phyloP scores from a whole-genome alignment of 768 basidiomycete species.

The Podaxis pistillaris region DNA sequence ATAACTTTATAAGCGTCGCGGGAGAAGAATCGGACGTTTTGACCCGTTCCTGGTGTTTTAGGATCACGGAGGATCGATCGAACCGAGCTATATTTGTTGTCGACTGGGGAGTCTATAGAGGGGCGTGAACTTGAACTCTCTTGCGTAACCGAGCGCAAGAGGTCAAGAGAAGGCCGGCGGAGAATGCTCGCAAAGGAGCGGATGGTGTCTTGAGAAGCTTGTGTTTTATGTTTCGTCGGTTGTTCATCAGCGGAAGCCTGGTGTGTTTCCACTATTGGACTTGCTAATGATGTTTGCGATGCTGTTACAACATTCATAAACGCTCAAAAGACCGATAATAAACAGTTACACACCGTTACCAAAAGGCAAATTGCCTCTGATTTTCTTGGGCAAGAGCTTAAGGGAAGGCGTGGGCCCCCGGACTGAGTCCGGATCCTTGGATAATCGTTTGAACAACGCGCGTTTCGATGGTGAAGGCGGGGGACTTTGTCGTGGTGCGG shows the following conservation, averaged over 20 bases:
- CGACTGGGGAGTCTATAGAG: constrained; percentile 16
- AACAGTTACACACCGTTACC: constrained; percentile 24
- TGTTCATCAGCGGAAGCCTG: constrained; percentile 17
- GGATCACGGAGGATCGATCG: constrained; percentile 73
- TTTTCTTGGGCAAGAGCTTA: constrained; percentile 49
- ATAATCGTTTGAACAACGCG: constrained; percentile 52
- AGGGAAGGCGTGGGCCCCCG: constrained; percentile 34
- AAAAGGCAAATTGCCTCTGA: constrained; percentile 31
- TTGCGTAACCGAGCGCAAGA: constrained; percentile 30
- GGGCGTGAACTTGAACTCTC: constrained; percentile 17
- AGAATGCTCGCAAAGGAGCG: constrained; percentile 25
- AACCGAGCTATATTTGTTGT: constrained; percentile 49
- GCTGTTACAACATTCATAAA: background rate
- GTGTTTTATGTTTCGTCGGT: constrained; percentile 34
- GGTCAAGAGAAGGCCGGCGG: constrained; percentile 38
- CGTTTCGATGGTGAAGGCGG: constrained; percentile 52
- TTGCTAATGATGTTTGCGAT: constrained; percentile 12
- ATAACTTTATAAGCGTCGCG: constrained; percentile 64
- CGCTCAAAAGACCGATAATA: background rate
- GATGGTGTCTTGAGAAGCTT: constrained; percentile 24
- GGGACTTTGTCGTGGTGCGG: constrained; percentile 30
- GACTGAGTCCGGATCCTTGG: constrained; percentile 42
- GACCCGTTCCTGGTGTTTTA: constrained; percentile 74
- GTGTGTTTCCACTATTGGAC: constrained; percentile 13
- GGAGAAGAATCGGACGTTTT: constrained; percentile 77